Percentiles rank a stretch among this genome's conserved stretches.
Conservation (phyloP, 202 grass and related monocot genomes). For the Panicum hallii region DNA sequence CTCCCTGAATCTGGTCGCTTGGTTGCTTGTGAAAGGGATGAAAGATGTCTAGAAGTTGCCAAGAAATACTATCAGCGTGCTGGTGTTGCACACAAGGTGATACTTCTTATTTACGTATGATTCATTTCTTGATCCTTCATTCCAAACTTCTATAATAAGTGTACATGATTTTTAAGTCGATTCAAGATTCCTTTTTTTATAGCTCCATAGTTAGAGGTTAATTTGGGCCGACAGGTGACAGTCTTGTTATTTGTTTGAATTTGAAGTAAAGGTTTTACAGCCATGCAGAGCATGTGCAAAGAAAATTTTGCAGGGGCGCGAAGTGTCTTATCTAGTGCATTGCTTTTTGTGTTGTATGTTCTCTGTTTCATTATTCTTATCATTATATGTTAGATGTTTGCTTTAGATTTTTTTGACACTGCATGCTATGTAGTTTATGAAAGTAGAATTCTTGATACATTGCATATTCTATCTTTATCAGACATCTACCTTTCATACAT, state of each 20-base stretch:
- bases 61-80: conserved; percentile 81
- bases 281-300: background rate
- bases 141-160: conserved; percentile 10
- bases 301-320: background rate
- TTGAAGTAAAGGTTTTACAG: background rate
- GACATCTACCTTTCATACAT: background rate
- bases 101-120: background rate
- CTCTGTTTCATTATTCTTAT: conserved; percentile 2
- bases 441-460: background rate
- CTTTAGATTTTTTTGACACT: background rate
- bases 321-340: background rate
- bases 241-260: conserved; percentile 6
- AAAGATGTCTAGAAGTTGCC: conserved; percentile 79
- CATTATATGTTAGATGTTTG: background rate
- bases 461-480: background rate
- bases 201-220: background rate
- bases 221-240: background rate
- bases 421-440: background rate
- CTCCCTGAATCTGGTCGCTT: conserved; percentile 85
- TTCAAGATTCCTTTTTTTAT: background rate
- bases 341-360: background rate
- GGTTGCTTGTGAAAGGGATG: conserved; percentile 97
- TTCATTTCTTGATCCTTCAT: conserved; percentile 3
- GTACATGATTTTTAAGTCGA: background rate
- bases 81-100: conserved; percentile 86